These are phyloP conservation scores for Linum usitatissimum DNA, from an alignment of 345 rosid species.

Conservation along the genomic window DNA sequence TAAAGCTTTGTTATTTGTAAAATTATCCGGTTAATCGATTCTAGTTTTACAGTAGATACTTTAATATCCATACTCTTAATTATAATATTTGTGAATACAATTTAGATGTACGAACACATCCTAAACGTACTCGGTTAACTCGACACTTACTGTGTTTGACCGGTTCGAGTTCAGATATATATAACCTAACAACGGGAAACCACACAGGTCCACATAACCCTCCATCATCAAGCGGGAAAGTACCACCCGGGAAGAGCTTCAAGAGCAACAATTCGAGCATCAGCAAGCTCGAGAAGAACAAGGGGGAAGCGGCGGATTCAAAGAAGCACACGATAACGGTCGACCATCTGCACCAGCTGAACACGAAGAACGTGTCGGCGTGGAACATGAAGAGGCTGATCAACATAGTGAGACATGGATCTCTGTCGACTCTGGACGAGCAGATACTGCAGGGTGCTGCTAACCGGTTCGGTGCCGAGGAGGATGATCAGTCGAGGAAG, in stretches of 20 bases:
- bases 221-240: conserved; percentile 19
- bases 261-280: conserved; percentile 26
- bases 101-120: too few relatives aligned
- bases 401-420: conserved; percentile 65
- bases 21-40: too few relatives aligned
- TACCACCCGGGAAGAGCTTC: conserved; percentile 14
- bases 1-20: too few relatives aligned
- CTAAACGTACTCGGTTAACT: too few relatives aligned
- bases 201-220: conserved; percentile 3
- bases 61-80: too few relatives aligned
- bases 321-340: conserved; percentile 36
- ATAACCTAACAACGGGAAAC: too few relatives aligned
- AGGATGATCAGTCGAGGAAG: conserved; percentile 46
- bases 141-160: too few relatives aligned
- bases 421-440: conserved; percentile 71
- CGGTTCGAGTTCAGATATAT: too few relatives aligned
- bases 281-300: conserved; percentile 14
- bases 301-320: neutral
- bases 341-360: conserved; percentile 59
- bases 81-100: too few relatives aligned
- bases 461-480: conserved; percentile 1
- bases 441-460: conserved; percentile 33
- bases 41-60: too few relatives aligned
- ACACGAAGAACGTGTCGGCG: conserved; percentile 67
- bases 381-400: conserved; percentile 97